Conservation (phyloP, 2,329 filamentous ascomycete species). For the Atkinsonella hypoxylon region DNA sequence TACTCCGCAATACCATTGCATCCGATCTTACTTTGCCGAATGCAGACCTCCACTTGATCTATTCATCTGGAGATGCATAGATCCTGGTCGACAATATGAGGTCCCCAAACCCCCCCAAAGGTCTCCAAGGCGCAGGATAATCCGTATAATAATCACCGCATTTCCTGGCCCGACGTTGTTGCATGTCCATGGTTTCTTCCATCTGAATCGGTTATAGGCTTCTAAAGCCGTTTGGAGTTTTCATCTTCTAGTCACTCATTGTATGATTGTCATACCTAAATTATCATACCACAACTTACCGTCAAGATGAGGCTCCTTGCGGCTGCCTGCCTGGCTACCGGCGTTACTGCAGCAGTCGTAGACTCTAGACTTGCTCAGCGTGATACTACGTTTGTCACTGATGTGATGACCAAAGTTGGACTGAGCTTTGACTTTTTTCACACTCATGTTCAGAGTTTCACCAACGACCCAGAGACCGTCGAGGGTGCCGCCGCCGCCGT, state of each 20-base stretch:
- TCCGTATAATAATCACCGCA: background rate
- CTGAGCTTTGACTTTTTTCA: background rate
- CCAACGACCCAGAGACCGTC: background rate
- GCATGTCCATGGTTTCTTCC: background rate
- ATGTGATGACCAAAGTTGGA: background rate
- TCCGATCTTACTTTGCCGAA: background rate
- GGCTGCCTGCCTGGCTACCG: conserved; percentile 4
- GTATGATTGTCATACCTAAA: background rate
- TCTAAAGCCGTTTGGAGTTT: background rate
- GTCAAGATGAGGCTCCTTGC: conserved; percentile 4
- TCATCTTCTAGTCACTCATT: conserved; percentile 6
- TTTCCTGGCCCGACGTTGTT: background rate
- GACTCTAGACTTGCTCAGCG: background rate
- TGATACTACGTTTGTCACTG: background rate
- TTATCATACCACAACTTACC: background rate
- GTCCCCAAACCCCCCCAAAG: background rate
- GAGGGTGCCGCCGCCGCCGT: background rate
- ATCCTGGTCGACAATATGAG: background rate
- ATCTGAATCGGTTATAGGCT: background rate
- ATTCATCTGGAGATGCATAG: background rate
- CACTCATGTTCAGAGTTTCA: background rate
- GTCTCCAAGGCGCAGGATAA: background rate
- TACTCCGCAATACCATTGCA: background rate
- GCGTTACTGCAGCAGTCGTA: conserved; percentile 1
- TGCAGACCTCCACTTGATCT: background rate